phyloP scores from a whole-genome alignment of 2,329 filamentous ascomycete genomes.

The Ceratocystis harringtonii region DNA sequence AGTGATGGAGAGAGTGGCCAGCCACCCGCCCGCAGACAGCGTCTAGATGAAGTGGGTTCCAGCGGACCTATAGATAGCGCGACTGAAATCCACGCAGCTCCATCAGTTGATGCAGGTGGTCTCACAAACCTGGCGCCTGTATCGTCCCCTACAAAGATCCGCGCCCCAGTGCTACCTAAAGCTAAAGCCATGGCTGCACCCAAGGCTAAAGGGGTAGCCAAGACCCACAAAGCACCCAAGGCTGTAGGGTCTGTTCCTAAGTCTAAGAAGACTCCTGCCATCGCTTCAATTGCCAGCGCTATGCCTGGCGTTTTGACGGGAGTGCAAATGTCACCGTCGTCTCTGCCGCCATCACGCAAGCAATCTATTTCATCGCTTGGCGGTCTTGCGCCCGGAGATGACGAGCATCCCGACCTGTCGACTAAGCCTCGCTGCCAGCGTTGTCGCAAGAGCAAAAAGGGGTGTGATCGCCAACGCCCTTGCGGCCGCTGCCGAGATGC shows the following conservation, averaged over 20 bases:
- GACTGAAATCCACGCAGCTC: background rate
- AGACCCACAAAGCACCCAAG: constrained; percentile 36
- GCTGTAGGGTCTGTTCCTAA: constrained; percentile 26
- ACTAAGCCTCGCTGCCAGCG: constrained; percentile 95
- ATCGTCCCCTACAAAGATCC: constrained; percentile 14
- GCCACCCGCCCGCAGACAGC: constrained; percentile 43
- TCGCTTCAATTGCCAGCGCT: constrained; percentile 24
- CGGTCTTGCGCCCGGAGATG: constrained; percentile 43
- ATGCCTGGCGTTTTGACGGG: constrained; percentile 21
- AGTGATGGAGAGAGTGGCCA: constrained; percentile 44
- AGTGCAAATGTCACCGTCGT: constrained; percentile 43
- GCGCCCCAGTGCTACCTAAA: constrained; percentile 22
- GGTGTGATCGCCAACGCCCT: constrained; percentile 88
- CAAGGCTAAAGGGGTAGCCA: constrained; percentile 26
- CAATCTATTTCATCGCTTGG: constrained; percentile 52
- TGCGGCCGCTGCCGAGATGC: constrained; percentile 94
- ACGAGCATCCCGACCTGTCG: constrained; percentile 83
- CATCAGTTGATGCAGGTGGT: constrained; percentile 7
- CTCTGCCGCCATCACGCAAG: constrained; percentile 60
- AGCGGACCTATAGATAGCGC: constrained; percentile 28
- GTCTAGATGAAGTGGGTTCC: constrained; percentile 32
- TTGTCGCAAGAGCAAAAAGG: constrained; percentile 99
- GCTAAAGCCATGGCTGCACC: constrained; percentile 23
- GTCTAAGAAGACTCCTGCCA: constrained; percentile 37
- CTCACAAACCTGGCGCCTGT: background rate